Evolutionary conservation across 139 green algal species (phyloP).

Genomic region (Pleodorina starrii): DNA sequence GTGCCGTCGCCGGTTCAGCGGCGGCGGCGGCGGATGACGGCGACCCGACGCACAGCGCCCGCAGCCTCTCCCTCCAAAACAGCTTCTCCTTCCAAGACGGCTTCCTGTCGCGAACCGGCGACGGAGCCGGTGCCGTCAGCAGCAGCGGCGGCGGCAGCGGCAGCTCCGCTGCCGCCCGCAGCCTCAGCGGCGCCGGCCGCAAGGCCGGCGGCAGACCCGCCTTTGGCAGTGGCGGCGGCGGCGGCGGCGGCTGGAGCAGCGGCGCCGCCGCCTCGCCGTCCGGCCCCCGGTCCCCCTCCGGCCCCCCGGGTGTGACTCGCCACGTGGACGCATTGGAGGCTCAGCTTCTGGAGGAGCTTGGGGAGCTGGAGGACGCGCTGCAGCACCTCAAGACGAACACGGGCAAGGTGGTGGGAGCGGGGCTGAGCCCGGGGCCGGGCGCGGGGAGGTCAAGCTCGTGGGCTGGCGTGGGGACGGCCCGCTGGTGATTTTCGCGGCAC

Average conservation of each 20-base stretch:
- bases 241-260: neutral
- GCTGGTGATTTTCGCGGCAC: too few species aligned
- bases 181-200: neutral
- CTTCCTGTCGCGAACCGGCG: neutral
- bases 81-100: neutral
- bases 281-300: neutral
- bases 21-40: neutral
- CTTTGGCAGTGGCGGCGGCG: neutral
- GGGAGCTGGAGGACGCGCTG: slow-evolving; percentile 39
- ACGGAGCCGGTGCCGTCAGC: neutral
- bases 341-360: slow-evolving; percentile 28
- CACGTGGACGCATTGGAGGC: slow-evolving; percentile 32
- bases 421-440: too few species aligned
- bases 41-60: neutral
- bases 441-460: too few species aligned
- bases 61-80: neutral
- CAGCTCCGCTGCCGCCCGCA: too few species aligned
- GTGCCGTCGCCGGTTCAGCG: neutral
- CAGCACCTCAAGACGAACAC: neutral
- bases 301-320: neutral
- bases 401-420: neutral
- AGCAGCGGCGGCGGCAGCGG: neutral
- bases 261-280: too few species aligned
- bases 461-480: too few species aligned
- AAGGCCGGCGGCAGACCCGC: too few species aligned